Base-by-base conservation (phyloP, 2,329 filamentous ascomycete species). In the Fusarium abutilonis region DNA sequence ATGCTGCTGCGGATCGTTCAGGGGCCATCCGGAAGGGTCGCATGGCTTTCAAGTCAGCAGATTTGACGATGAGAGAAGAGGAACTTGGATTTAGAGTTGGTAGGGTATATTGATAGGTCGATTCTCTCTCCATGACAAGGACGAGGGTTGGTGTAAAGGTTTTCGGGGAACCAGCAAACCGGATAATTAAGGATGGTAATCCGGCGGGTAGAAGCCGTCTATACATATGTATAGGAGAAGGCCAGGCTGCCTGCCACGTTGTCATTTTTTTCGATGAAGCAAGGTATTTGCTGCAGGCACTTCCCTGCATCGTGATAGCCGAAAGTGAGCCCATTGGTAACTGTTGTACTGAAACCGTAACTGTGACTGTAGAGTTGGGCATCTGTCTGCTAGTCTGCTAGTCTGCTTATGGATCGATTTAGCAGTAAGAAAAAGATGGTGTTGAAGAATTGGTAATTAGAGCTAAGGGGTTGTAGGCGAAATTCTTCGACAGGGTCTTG, bases 21-120 rank as follows among this genome's bases (percentile, higher is more conserved):
- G 55, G 52, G 46, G 34, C 38, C 9, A 29, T 46, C 31, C 47
- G 50, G 41, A 43, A 62, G 58, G 63, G 61, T 69, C 61, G 64
- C 66, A 69, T 67, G 47, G 60, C 40, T 23, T 64, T 48, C 54
- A 56, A 70, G 63, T 68, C 68, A 70, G 62, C 64, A 67, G 68
- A 56, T 70, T 64, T 46, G 56, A 55, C 21, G 42, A 52, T 8
- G 14, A 59, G 42, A 43, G 54, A 29, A 51, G 52, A 57, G 48
- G 42, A 54, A 23, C 23, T 26, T 42, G 23, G 3, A 26, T 26
- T 26, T 26, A 26, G 23, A 26, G 23, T 26, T 26, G 23, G 23
- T 26, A 26, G 23, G 23, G 23, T 26, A 26, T 5, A 26, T 8
- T 26, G 23, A 26, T 26, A 26, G 23, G 23, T 26, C 2, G 23